These are phyloP conservation scores for Aspergillus funiculosus DNA, from an alignment of 495 filamentous ascomycete genomes.

Conservation along the genomic window DNA sequence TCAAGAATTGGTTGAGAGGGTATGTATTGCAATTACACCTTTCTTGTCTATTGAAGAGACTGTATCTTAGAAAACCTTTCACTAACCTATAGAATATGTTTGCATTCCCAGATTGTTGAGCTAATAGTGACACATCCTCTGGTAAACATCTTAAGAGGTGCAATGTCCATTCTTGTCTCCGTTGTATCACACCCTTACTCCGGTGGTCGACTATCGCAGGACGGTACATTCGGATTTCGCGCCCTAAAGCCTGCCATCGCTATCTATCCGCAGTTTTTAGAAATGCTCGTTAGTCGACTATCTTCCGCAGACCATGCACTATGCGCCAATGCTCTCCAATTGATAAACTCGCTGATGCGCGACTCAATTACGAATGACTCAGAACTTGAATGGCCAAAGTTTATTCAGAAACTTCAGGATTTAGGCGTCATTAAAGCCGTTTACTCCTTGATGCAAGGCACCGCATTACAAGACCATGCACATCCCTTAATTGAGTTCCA, in stretches of 20 bases:
- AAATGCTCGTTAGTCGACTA: conserved; percentile 82
- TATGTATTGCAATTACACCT: conserved; percentile 28
- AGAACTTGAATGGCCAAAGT: conserved; percentile 81
- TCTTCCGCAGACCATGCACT: conserved; percentile 93
- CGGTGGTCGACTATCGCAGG: conserved; percentile 34
- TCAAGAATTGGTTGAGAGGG: conserved; percentile 61
- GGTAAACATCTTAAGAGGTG: conserved; percentile 93
- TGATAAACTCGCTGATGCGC: conserved; percentile 92
- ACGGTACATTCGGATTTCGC: conserved; percentile 70
- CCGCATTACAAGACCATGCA: conserved; percentile 86
- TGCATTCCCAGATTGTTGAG: conserved; percentile 64
- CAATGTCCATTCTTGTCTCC: conserved; percentile 92
- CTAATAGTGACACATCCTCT: conserved; percentile 92
- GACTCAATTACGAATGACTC: conserved; percentile 77
- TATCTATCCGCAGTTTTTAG: conserved; percentile 86
- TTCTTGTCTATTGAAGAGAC: background rate
- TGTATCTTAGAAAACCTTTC: background rate
- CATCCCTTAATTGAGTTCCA: conserved; percentile 93
- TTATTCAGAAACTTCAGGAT: conserved; percentile 90
- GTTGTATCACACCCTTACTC: conserved; percentile 79
- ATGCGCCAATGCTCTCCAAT: conserved; percentile 89
- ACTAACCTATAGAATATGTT: background rate
- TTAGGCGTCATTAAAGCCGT: conserved; percentile 89
- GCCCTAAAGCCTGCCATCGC: conserved; percentile 90
- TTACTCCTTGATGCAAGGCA: conserved; percentile 87